A percentile compares a stretch with the other conserved stretches of the same genome.
Evolutionary conservation across 371 early-diverging fungal species (phyloP).

Genomic region (Mortierella sp.): DNA sequence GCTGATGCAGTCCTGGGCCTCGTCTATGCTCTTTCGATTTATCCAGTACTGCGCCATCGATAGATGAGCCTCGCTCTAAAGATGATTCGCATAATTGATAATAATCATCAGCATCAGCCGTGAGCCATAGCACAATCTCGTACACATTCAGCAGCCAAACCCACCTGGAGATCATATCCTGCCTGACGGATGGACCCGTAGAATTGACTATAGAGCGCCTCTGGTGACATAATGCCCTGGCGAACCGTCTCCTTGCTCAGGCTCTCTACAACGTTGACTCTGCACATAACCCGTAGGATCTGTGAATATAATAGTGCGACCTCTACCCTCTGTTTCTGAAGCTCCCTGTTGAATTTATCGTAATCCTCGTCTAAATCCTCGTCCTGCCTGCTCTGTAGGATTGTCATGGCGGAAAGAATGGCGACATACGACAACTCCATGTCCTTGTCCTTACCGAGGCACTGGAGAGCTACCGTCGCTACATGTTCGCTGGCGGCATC

Average conservation of each 20-base stretch:
- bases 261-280: conserved; percentile 2
- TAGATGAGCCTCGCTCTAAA: conserved; percentile 36
- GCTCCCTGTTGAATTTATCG: background rate
- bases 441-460: conserved; percentile 12
- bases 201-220: conserved; percentile 40
- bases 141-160: background rate
- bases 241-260: conserved; percentile 36
- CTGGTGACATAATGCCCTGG: conserved; percentile 44
- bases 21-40: conserved; percentile 24
- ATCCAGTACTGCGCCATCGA: conserved; percentile 37
- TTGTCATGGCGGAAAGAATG: conserved; percentile 20
- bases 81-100: no score
- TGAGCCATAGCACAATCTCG: background rate
- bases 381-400: conserved; percentile 7
- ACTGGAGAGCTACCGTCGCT: conserved; percentile 13
- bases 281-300: conserved; percentile 36
- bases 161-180: conserved; percentile 40
- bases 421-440: conserved; percentile 34
- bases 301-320: conserved; percentile 25
- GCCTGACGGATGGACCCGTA: conserved; percentile 42
- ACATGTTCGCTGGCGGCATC: conserved; percentile 7
- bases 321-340: background rate
- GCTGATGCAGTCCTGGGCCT: conserved; percentile 38
- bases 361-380: background rate
- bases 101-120: no score